These are phyloP conservation scores for Apophysomyces trapeziformis DNA, from an alignment of 371 early-diverging fungal species.

Conservation along the genomic window DNA sequence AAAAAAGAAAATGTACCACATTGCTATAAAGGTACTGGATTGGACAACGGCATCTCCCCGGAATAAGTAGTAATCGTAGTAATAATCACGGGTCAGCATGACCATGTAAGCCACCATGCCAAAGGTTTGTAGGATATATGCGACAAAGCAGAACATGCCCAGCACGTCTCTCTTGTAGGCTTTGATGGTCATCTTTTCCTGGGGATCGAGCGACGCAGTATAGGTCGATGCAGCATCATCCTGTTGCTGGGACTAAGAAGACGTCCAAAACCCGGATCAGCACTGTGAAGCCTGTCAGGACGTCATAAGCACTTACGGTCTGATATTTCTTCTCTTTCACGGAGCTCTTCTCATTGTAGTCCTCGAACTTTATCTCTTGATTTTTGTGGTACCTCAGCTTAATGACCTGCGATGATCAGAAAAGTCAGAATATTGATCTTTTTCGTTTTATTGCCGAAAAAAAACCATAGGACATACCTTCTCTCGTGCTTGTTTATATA, in stretches of 20 bases:
- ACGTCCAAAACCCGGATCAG: neutral
- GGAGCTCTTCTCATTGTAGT: neutral
- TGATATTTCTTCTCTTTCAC: constrained; percentile 4
- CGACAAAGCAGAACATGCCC: constrained; percentile 28
- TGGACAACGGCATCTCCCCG: constrained; percentile 40
- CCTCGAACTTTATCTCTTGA: neutral
- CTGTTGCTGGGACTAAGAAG: constrained; percentile 4
- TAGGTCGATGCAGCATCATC: constrained; percentile 18
- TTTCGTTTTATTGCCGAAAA: neutral
- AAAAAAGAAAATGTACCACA: constrained; percentile 70
- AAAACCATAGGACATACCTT: constrained; percentile 16
- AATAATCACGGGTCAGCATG: constrained; percentile 42
- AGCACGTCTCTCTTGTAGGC: constrained; percentile 42
- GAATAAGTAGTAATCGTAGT: constrained; percentile 36
- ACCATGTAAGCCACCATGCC: constrained; percentile 50
- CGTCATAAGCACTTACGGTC: neutral
- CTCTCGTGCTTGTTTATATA: constrained; percentile 60
- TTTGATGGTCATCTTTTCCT: constrained; percentile 42
- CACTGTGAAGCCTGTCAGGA: no score
- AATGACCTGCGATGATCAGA: neutral
- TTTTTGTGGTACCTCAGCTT: neutral
- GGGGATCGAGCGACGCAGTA: constrained; percentile 21
- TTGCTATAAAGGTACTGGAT: constrained; percentile 48
- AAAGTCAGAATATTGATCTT: neutral
- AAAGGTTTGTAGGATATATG: constrained; percentile 41